Evolutionary conservation across 2,329 filamentous ascomycete species (phyloP).

Genomic region (Dothiorella sarmentorum): DNA sequence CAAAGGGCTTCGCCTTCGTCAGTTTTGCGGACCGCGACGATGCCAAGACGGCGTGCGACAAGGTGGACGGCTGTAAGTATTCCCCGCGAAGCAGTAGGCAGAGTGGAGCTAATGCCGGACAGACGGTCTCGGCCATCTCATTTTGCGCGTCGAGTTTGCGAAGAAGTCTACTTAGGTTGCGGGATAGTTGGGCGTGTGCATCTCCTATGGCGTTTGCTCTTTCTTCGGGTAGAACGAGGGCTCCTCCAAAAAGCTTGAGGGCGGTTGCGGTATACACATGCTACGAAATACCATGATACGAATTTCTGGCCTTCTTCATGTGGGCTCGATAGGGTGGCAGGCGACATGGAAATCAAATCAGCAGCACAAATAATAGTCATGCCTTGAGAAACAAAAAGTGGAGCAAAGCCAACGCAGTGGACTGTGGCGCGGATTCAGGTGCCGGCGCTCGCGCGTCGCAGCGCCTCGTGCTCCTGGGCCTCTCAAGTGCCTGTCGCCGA

Average conservation of each 20-base stretch:
- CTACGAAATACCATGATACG: slow-evolving; percentile 17
- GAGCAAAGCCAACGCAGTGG: not conserved
- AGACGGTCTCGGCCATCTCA: slow-evolving; percentile 77
- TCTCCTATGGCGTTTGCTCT: slow-evolving; percentile 18
- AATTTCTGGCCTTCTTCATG: slow-evolving; percentile 2
- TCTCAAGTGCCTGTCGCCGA: no score
- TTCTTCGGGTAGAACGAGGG: slow-evolving; percentile 16
- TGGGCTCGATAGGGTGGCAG: no score
- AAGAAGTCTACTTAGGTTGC: slow-evolving; percentile 53
- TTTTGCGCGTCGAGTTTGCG: slow-evolving; percentile 82
- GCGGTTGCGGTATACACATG: slow-evolving; percentile 10
- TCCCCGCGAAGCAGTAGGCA: no score
- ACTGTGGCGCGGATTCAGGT: not conserved
- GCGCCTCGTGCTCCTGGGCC: slow-evolving; percentile 12
- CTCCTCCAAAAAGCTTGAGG: slow-evolving; percentile 12
- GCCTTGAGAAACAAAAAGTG: not conserved
- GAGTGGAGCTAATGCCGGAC: not conserved
- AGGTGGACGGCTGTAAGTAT: slow-evolving; percentile 78
- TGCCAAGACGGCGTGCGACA: slow-evolving; percentile 87
- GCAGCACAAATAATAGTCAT: not conserved
- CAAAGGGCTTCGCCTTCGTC: slow-evolving; percentile 99
- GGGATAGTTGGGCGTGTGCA: slow-evolving; percentile 8
- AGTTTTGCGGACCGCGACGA: slow-evolving; percentile 88
- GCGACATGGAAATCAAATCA: no score
- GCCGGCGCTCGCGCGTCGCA: no score